Evolutionary conservation across 2,329 filamentous ascomycete genomes (phyloP).

Genomic region (Acrocalymma vagum): DNA sequence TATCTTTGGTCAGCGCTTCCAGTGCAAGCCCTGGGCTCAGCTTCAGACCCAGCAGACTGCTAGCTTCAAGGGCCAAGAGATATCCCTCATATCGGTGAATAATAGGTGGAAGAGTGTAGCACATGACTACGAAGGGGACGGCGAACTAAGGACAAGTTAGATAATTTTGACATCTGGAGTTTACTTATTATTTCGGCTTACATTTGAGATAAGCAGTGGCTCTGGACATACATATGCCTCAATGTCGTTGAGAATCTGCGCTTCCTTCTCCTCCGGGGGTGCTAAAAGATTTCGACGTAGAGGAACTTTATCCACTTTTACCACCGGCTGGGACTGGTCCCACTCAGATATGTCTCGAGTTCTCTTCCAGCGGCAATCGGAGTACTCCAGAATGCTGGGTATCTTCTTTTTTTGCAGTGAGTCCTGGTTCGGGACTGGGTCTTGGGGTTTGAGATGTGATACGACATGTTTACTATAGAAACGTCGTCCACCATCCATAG

Average conservation of each 20-base stretch:
- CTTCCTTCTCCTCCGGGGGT: conserved; percentile 59
- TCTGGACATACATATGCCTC: conserved; percentile 78
- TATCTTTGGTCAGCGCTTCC: conserved; percentile 92
- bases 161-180: neutral
- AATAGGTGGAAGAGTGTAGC: conserved; percentile 81
- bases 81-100: conserved; percentile 84
- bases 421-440: conserved; percentile 68
- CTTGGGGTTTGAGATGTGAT: conserved; percentile 67
- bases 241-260: conserved; percentile 58
- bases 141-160: conserved; percentile 66
- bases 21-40: conserved; percentile 76
- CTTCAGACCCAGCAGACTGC: conserved; percentile 68
- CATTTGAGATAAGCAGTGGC: conserved; percentile 77
- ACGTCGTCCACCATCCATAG: conserved; percentile 64
- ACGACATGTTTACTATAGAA: conserved; percentile 61
- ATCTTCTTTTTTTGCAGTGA: conserved; percentile 47
- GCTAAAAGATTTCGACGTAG: conserved; percentile 87
- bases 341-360: conserved; percentile 59
- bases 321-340: conserved; percentile 78
- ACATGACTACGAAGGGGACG: conserved; percentile 73
- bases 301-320: conserved; percentile 76
- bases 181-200: conserved; percentile 54
- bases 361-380: conserved; percentile 76
- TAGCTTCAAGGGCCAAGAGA: conserved; percentile 81
- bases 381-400: conserved; percentile 81